Percentiles rank a stretch among this genome's conserved stretches.
These are phyloP conservation scores for Zangia roseola DNA, from an alignment of 768 basidiomycete species.

Conservation along the genomic window DNA sequence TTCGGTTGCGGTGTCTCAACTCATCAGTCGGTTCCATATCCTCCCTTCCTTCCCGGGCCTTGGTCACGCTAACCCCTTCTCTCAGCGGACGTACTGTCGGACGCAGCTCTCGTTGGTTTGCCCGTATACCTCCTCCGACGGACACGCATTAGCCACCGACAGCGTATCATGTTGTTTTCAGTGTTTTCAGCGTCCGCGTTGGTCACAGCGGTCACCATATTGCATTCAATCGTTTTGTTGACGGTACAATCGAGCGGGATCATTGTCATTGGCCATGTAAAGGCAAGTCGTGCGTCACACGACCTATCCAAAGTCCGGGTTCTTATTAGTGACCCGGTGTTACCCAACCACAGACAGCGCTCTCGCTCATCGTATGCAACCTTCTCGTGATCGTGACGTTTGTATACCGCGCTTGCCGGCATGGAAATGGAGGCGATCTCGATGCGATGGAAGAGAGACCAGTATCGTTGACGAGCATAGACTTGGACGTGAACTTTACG, in stretches of 20 bases:
- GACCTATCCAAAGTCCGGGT: no score
- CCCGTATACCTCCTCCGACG: conserved; percentile 14
- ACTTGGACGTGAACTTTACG: conserved; percentile 4
- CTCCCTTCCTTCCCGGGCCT: no score
- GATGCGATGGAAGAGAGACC: neutral
- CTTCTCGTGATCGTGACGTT: conserved; percentile 26
- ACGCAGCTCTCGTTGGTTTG: conserved; percentile 15
- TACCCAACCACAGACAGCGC: conserved; percentile 13
- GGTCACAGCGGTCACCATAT: conserved; percentile 18
- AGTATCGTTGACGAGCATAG: conserved; percentile 15
- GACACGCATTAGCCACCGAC: conserved; percentile 4
- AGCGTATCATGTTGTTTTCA: conserved; percentile 17
- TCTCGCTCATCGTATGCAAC: conserved; percentile 26
- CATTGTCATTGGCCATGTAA: conserved; percentile 22
- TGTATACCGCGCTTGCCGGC: conserved; percentile 13
- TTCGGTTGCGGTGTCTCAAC: conserved; percentile 14
- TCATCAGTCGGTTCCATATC: conserved; percentile 19
- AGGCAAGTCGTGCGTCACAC: conserved; percentile 13
- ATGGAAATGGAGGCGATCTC: conserved; percentile 1
- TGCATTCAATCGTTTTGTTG: conserved; percentile 14
- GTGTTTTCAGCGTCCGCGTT: conserved; percentile 20
- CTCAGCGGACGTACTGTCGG: conserved; percentile 22
- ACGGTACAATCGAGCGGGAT: neutral
- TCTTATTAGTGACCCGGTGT: neutral
- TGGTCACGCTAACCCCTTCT: neutral